A percentile compares a stretch with the other conserved stretches of the same genome.
phyloP scores from a whole-genome alignment of 2,329 filamentous ascomycete genomes.

The Parascedosporium putredinis region DNA sequence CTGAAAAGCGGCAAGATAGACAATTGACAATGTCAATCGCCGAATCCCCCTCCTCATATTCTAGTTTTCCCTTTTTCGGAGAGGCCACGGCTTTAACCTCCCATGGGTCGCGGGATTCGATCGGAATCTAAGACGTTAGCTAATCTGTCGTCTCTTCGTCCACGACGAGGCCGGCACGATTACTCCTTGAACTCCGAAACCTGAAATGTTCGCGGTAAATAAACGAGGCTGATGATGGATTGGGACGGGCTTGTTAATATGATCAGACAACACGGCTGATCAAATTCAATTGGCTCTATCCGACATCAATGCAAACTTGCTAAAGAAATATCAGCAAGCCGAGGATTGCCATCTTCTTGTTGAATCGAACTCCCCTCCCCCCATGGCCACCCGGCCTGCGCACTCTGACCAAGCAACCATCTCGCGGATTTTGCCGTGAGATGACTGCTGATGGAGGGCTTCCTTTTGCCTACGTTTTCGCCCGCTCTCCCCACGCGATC shows the following conservation, averaged over 20 bases:
- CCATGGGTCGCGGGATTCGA: too few species aligned
- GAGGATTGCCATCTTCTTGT: not conserved
- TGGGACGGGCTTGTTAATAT: too few species aligned
- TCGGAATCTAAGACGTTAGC: not conserved
- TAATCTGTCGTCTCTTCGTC: too few species aligned
- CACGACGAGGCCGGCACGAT: too few species aligned
- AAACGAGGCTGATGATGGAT: not conserved
- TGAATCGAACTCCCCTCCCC: too few species aligned
- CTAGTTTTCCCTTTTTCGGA: not conserved
- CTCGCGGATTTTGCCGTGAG: not conserved
- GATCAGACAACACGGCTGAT: too few species aligned
- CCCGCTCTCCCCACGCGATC: too few species aligned
- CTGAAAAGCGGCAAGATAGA: too few species aligned
- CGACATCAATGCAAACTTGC: not conserved
- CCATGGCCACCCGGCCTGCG: not conserved
- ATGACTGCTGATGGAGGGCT: not conserved
- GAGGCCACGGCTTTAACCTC: too few species aligned
- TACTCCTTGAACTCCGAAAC: not conserved
- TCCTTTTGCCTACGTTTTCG: not conserved
- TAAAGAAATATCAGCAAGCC: not conserved
- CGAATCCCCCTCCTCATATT: too few species aligned
- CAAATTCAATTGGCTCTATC: too few species aligned
- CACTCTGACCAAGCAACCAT: not conserved
- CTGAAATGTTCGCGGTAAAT: not conserved
- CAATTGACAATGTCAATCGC: too few species aligned